Base-by-base conservation (phyloP, 345 rosid species). In the Ricinus communis region DNA sequence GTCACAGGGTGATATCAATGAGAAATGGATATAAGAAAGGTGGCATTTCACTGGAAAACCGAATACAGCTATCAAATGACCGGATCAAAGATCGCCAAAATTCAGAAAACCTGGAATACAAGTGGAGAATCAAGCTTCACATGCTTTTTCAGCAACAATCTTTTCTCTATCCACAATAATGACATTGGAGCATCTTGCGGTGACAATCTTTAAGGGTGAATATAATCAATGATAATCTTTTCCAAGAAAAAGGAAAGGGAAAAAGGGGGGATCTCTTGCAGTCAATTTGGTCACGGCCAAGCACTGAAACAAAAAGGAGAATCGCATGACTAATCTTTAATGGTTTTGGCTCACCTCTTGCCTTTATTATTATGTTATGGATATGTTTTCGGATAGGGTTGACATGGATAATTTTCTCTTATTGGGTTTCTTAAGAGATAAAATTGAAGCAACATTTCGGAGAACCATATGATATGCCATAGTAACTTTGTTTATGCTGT, bases 271-370 rank as follows among this genome's bases (percentile, higher is more conserved):
- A 19, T 30, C 7, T 15, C 33, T n/a, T n/a, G n/a, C 33, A 31
- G 21, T 70, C n/a, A 33, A 71, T 71, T 69, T 31, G 67, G 65
- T 76, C 83, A 76, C 80, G 80, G 55, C 12, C 65, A 49, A 54
- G 52, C 57, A 61, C 36, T 28, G 65, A 25, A 70, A 52, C n/a
- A 5, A 33, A n/a, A 75, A 71, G 59, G 74, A 60, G 69, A 53
- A 69, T 65, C 51, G 54, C 80, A 65, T 76, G 75, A 72, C 61
- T 46, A 24, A 2, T 2, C 50, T 52, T 71, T 60, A 27, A 71
- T 43, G 38, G 7, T 27, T 24, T 9, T 0, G 36, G 49, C 68
- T 14, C 36, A 53, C 27, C 31, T 19, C 38, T 43, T 33, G 22
- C 28, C 53, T 12, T 27, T 0, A 14, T 58, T 1, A 24, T n/a